Conservation (phyloP, 2,329 filamentous ascomycete genomes). For the Scytalidium sp. region DNA sequence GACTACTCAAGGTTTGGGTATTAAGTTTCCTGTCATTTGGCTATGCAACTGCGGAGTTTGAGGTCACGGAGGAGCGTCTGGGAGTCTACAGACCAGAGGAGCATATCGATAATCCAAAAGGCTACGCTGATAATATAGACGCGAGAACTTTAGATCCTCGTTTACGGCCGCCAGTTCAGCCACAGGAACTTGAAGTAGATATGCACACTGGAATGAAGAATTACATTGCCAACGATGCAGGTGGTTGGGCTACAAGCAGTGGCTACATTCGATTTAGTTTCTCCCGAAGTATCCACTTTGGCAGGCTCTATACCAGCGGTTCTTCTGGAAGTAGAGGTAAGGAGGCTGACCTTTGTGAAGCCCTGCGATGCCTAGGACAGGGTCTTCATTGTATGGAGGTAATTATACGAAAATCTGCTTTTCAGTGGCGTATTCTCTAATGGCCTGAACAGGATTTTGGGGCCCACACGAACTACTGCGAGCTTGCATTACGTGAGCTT, state of each 20-base stretch:
- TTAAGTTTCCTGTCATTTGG: slow-evolving; percentile 79
- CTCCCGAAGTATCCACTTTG: slow-evolving; percentile 72
- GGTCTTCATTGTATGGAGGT: slow-evolving; percentile 51
- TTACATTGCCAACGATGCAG: slow-evolving; percentile 90
- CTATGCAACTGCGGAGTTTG: slow-evolving; percentile 83
- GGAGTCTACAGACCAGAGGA: slow-evolving; percentile 78
- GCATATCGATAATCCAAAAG: slow-evolving; percentile 74
- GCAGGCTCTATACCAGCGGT: slow-evolving; percentile 70
- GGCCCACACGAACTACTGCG: slow-evolving; percentile 81
- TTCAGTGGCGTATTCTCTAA: background rate
- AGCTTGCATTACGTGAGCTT: slow-evolving; percentile 72
- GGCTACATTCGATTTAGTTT: slow-evolving; percentile 80
- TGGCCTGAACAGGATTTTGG: slow-evolving; percentile 57
- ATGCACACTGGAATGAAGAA: slow-evolving; percentile 93
- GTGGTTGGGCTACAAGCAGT: slow-evolving; percentile 84
- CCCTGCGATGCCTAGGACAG: slow-evolving; percentile 61
- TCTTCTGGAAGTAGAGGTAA: slow-evolving; percentile 55
- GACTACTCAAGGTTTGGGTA: slow-evolving; percentile 60
- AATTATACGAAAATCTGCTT: background rate
- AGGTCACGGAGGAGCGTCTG: slow-evolving; percentile 76
- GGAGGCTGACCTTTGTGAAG: slow-evolving; percentile 78
- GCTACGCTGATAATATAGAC: slow-evolving; percentile 83
- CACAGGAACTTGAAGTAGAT: slow-evolving; percentile 71
- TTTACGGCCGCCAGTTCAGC: slow-evolving; percentile 74
- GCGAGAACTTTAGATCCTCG: slow-evolving; percentile 79